Evolutionary conservation across 225 moss, liverwort and hornwort genomes (phyloP).

Genomic region (Bryum argenteum): DNA sequence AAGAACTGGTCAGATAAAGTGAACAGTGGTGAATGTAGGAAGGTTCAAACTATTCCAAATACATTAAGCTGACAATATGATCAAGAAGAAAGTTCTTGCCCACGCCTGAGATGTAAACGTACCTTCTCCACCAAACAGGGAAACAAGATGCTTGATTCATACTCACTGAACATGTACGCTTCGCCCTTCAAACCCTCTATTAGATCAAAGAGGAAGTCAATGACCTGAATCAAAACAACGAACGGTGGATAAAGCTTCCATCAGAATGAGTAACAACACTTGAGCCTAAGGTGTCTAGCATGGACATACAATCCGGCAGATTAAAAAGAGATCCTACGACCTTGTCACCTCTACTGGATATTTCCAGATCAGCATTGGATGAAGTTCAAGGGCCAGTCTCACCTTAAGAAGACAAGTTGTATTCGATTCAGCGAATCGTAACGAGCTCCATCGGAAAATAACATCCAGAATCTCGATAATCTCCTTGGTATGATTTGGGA

Average conservation of each 20-base stretch:
- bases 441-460: constrained; percentile 77
- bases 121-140: constrained; percentile 97
- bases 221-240: constrained; percentile 51
- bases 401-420: constrained; percentile 92
- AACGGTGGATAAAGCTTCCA: constrained; percentile 4
- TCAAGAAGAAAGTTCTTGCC: not conserved
- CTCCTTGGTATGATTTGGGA: constrained; percentile 69
- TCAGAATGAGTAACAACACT: not conserved
- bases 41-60: not conserved
- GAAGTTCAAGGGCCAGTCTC: not conserved
- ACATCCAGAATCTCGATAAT: constrained; percentile 80
- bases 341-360: not conserved
- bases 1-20: constrained; percentile 10
- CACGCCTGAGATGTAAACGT: not conserved
- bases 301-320: not conserved
- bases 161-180: constrained; percentile 78
- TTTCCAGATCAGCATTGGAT: not conserved
- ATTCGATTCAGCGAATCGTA: constrained; percentile 92
- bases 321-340: not conserved
- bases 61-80: not conserved
- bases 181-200: constrained; percentile 76
- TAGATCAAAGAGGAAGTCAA: constrained; percentile 89
- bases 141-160: constrained; percentile 79
- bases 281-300: not conserved
- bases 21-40: not conserved